Conservation (phyloP, 805 yeast species). For the Myxozyma sirexii region DNA sequence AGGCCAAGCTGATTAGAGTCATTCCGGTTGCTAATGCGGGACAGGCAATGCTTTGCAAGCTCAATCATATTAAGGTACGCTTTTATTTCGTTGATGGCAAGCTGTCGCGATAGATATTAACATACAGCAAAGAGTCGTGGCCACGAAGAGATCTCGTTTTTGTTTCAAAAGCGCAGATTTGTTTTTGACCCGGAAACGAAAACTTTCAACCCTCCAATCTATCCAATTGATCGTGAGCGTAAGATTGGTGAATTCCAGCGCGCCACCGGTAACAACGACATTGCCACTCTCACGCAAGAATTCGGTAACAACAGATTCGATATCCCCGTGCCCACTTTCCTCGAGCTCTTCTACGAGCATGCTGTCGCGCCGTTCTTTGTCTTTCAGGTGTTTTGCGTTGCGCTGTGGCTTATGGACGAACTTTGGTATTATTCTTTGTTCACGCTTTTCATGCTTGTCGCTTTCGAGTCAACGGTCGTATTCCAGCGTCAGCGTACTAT, state of each 20-base stretch:
- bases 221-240: constrained; percentile 50
- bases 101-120: not conserved
- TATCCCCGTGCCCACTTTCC: constrained; percentile 90
- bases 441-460: constrained; percentile 85
- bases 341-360: constrained; percentile 91
- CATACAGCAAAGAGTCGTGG: constrained; percentile 50
- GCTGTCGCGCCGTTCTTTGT: constrained; percentile 98
- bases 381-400: constrained; percentile 93
- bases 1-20: constrained; percentile 74
- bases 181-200: constrained; percentile 59
- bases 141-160: constrained; percentile 66
- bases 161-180: constrained; percentile 91
- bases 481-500: constrained; percentile 93
- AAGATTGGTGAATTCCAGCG: constrained; percentile 51
- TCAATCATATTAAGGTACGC: constrained; percentile 26
- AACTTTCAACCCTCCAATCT: constrained; percentile 79
- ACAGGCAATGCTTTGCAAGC: constrained; percentile 68
- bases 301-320: constrained; percentile 90
- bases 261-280: constrained; percentile 53
- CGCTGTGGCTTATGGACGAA: constrained; percentile 94
- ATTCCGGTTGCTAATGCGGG: constrained; percentile 87
- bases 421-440: constrained; percentile 94
- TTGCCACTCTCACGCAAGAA: constrained; percentile 51
- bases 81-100: not conserved
- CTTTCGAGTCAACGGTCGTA: constrained; percentile 92